A percentile compares a stretch with the other conserved stretches of the same genome.
Conservation (phyloP, 305 asterid genomes). For the Solanum aculeatissimum region DNA sequence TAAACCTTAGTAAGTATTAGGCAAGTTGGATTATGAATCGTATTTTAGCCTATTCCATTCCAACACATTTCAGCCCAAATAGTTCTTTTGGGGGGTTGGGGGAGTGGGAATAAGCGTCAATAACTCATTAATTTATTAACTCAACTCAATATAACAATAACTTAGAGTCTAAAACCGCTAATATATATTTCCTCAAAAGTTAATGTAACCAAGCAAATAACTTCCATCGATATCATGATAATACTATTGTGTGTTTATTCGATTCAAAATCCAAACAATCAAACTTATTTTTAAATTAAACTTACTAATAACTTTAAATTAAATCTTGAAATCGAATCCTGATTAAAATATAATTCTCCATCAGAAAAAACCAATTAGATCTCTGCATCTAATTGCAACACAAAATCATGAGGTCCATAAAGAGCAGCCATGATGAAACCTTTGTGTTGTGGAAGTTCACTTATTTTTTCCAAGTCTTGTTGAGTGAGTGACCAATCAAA, state of each 20-base stretch:
- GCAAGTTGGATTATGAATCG: too few relatives aligned
- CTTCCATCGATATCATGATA: neutral
- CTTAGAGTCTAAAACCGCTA: neutral
- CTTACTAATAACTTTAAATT: neutral
- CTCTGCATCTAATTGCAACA: constrained; percentile 30
- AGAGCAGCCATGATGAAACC: constrained; percentile 17
- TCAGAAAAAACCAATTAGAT: neutral
- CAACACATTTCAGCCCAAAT: too few relatives aligned
- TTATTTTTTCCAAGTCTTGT: constrained; percentile 25
- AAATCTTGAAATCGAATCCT: neutral
- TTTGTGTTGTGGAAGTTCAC: constrained; percentile 24
- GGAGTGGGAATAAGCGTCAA: too few relatives aligned
- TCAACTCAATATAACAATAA: neutral
- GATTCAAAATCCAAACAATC: neutral
- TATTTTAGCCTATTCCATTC: too few relatives aligned
- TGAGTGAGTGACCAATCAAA: constrained; percentile 36
- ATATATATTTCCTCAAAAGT: neutral
- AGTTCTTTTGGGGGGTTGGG: too few relatives aligned
- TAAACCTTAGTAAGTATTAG: too few relatives aligned
- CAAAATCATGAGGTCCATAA: constrained; percentile 18
- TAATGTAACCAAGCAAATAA: neutral
- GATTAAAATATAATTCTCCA: neutral
- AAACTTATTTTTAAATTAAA: neutral
- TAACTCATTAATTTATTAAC: too few relatives aligned
- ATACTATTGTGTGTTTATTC: neutral